Base-by-base conservation (phyloP, 148 eudicot species). In the Amaranthus palmeri region DNA sequence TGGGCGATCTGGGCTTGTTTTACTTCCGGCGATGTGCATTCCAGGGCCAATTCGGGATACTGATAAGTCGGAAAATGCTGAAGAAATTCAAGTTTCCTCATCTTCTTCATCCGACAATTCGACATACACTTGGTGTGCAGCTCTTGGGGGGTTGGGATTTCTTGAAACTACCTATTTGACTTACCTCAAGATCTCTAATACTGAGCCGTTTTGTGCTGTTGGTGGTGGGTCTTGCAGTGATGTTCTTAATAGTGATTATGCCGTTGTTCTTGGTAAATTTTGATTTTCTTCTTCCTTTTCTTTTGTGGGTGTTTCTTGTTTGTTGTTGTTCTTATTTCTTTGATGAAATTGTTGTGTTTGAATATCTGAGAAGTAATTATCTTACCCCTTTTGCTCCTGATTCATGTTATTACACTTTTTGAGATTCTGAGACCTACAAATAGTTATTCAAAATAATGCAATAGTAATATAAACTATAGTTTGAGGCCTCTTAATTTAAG, bases 91-190 rank as follows among this genome's bases (percentile, higher is more conserved):
- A 11, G 46, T 59, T n/a, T 18, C 56, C 0, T 47, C 82, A 3
- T 48, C 66, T 41, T 68, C 83, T 13, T 47, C 47, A 0, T 43
- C 48, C 49, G 64, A 74, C 80, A 83, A 77, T 90, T 89, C 93
- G 7, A 12, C 97, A 75, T 89, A 86, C 82, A 85, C 44, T 65
- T 95, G 90, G 98, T 88, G 83, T 75, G 98, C 97, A 50, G 91
- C 82, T 48, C 81, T 95, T 42, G 93, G 92, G 10, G 93, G 86
- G 12, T 55, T 95, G 59, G 99, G 97, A 36, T 82, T 89, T 78
- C 13, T 84, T 8, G 99, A 95, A 72, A 89, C 99, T 4, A 65
- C 78, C 10, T 91, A 91, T 69, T 80, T 93, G 86, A 85, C 85
- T 3, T 93, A 85, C 68, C 83, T 89, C 11, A 95, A 91, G 81